Conservation (phyloP, 148 eudicot genomes). For the Vaccinium myrtillus region DNA sequence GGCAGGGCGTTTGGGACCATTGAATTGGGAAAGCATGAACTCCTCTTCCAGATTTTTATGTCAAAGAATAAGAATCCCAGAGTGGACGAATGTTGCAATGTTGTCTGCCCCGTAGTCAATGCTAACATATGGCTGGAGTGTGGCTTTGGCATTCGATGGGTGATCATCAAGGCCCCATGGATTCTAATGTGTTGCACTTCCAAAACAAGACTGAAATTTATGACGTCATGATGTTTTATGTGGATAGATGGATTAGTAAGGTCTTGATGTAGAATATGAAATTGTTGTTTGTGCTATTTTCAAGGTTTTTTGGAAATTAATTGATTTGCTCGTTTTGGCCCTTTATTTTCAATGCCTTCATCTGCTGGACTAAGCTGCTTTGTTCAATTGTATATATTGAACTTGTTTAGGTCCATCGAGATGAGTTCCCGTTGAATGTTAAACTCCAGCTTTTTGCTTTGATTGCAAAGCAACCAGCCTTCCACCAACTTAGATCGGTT, state of each 20-base stretch:
- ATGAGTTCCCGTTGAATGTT: conserved; percentile 74
- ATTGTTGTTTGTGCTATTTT: not conserved
- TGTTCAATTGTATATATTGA: not conserved
- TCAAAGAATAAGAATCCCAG: not conserved
- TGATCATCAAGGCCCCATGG: not conserved
- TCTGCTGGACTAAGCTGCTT: not conserved
- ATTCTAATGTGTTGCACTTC: not conserved
- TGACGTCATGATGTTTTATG: too few species aligned
- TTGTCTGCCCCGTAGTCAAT: not conserved
- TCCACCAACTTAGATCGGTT: conserved; percentile 93
- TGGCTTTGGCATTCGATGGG: not conserved
- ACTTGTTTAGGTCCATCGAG: conserved; percentile 69
- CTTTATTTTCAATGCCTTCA: not conserved
- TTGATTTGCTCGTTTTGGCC: conserved; percentile 1
- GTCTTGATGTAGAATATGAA: too few species aligned
- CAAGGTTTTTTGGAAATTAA: not conserved
- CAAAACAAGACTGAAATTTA: conserved; percentile 5
- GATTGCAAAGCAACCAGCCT: conserved; percentile 90
- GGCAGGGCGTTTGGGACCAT: not conserved
- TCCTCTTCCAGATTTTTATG: not conserved
- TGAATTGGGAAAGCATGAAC: not conserved
- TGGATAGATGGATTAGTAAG: not conserved
- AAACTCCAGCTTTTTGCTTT: conserved; percentile 85
- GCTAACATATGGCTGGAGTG: not conserved
- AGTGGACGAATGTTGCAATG: not conserved